Evolutionary conservation across 352 stramenopile species (phyloP).

Genomic region (Phytopythium vexans): DNA sequence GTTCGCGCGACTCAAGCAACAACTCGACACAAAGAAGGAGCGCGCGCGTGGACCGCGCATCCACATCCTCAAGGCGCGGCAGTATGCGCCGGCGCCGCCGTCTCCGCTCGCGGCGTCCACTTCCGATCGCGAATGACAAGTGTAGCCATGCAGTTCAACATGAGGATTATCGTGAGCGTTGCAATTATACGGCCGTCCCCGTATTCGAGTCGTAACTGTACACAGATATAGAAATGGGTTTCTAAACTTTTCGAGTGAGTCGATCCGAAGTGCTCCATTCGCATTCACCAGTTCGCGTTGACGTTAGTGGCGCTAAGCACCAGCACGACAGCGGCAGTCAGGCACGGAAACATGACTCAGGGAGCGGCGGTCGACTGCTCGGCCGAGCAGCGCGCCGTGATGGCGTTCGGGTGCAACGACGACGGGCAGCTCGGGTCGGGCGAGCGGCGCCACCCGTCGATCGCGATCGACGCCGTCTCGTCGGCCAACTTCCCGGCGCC

Average conservation of each 20-base stretch:
- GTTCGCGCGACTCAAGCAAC: constrained; percentile 35
- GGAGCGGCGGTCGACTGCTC: neutral
- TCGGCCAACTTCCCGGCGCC: constrained; percentile 73
- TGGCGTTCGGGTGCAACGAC: constrained; percentile 83
- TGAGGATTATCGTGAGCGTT: too few species aligned
- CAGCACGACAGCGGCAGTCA: neutral
- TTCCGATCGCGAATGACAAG: too few species aligned
- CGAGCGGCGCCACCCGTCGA: constrained; percentile 45
- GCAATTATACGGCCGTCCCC: too few species aligned
- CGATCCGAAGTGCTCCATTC: neutral
- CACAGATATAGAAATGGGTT: neutral
- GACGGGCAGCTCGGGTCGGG: constrained; percentile 77
- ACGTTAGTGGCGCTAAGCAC: neutral
- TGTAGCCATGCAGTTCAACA: too few species aligned
- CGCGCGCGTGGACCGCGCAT: constrained; percentile 32
- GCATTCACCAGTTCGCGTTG: constrained; percentile 4
- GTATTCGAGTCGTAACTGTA: too few species aligned
- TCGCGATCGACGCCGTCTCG: constrained; percentile 69
- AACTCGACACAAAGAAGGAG: constrained; percentile 28
- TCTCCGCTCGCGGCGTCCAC: too few species aligned
- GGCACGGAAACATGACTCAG: neutral
- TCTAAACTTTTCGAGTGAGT: neutral
- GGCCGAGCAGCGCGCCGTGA: constrained; percentile 32
- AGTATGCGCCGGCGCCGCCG: constrained; percentile 11
- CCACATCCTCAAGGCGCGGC: constrained; percentile 47